Conservation (phyloP, 257 asterid species). For the Eucommia ulmoides region DNA sequence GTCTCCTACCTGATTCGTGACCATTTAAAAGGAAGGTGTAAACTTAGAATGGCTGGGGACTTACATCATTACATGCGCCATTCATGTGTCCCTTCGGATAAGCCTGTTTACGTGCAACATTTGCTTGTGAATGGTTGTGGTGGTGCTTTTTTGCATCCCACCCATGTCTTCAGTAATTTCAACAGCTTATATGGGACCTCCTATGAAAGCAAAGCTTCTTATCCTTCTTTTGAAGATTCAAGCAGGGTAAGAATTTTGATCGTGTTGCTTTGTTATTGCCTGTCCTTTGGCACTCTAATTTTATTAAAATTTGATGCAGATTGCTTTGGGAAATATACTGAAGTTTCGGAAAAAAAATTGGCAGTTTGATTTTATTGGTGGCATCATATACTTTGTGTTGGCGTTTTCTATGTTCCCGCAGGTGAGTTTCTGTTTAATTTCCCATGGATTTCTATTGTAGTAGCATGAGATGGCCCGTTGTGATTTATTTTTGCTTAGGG, state of each 20-base stretch:
- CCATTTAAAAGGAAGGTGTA: conserved; percentile 80
- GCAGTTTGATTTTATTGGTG: conserved; percentile 97
- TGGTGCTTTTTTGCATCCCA: conserved; percentile 98
- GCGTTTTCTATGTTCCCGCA: conserved; percentile 96
- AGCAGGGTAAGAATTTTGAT: conserved; percentile 54
- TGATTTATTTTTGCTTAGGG: too few relatives aligned
- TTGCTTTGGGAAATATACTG: conserved; percentile 94
- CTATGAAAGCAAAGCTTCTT: conserved; percentile 78
- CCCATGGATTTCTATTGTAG: background rate
- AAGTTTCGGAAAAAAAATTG: conserved; percentile 98
- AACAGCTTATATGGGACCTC: conserved; percentile 40
- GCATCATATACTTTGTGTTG: conserved; percentile 74
- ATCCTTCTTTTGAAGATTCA: conserved; percentile 94
- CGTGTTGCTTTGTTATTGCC: conserved; percentile 5
- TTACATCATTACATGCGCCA: conserved; percentile 98
- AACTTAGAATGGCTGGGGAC: conserved; percentile 90
- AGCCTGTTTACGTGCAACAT: conserved; percentile 78
- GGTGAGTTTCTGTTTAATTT: conserved; percentile 26
- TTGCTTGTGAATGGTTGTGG: conserved; percentile 97
- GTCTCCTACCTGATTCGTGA: conserved; percentile 66
- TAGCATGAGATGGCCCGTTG: too few relatives aligned
- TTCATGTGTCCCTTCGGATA: conserved; percentile 64
- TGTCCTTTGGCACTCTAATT: conserved; percentile 6
- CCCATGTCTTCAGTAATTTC: conserved; percentile 83
- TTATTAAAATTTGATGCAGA: conserved; percentile 34